Evolutionary conservation across 345 rosid species (phyloP).

Genomic region (Durio zibethinus): DNA sequence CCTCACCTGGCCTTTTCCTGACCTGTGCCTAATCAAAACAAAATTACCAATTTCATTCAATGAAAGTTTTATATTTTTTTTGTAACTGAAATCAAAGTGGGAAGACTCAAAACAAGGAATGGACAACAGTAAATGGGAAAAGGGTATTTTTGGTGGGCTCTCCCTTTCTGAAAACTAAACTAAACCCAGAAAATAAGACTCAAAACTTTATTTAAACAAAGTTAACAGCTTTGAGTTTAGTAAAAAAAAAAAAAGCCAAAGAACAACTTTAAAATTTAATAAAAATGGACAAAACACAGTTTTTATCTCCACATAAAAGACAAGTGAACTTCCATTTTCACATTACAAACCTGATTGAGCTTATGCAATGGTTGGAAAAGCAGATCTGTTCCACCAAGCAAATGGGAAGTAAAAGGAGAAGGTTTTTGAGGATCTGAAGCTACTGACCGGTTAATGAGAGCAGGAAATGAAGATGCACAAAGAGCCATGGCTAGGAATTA

Average conservation of each 20-base stretch:
- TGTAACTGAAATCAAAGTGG: not conserved
- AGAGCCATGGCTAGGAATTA: slow-evolving; percentile 52
- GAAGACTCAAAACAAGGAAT: not conserved
- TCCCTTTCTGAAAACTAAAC: not conserved
- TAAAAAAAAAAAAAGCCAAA: not conserved
- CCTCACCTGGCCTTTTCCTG: slow-evolving; percentile 48
- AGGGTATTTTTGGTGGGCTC: not conserved
- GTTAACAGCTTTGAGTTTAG: not conserved
- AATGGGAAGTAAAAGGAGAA: slow-evolving; percentile 37
- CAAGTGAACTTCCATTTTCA: slow-evolving; percentile 11
- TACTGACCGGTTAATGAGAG: slow-evolving; percentile 32
- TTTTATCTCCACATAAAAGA: slow-evolving; percentile 9
- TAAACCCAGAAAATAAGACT: not conserved
- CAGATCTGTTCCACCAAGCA: slow-evolving; percentile 48
- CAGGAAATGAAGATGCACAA: slow-evolving; percentile 64
- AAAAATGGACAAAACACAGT: slow-evolving; percentile 14
- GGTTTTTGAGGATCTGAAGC: slow-evolving; percentile 41
- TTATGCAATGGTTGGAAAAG: slow-evolving; percentile 33
- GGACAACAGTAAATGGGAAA: not conserved
- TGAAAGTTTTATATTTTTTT: not conserved
- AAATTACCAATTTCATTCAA: slow-evolving; percentile 25
- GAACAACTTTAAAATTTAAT: slow-evolving; percentile 3
- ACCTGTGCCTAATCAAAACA: slow-evolving; percentile 37
- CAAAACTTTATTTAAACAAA: slow-evolving; percentile 6
- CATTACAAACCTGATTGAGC: slow-evolving; percentile 38